These are phyloP conservation scores for Aspergillus arachidicola DNA, from an alignment of 2,329 filamentous ascomycete genomes.

Conservation along the genomic window DNA sequence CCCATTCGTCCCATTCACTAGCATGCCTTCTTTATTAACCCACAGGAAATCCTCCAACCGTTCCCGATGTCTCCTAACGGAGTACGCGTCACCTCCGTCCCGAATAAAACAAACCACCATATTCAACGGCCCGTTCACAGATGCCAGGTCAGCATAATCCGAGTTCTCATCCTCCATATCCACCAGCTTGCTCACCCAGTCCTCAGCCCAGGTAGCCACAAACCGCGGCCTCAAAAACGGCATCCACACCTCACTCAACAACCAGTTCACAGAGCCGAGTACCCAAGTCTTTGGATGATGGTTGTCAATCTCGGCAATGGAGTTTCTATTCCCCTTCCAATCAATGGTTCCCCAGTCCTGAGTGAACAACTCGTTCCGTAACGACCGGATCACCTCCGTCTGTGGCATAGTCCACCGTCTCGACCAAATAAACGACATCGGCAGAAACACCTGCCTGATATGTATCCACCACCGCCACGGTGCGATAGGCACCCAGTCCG, in stretches of 20 bases:
- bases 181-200: conserved; percentile 5
- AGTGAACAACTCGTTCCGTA: conserved; percentile 9
- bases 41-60: conserved; percentile 9
- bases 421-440: conserved; percentile 10
- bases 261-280: not conserved
- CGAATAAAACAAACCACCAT: conserved; percentile 7
- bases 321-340: conserved; percentile 4
- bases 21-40: conserved; percentile 9
- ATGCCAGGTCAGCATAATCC: not conserved
- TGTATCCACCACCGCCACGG: conserved; percentile 15
- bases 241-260: conserved; percentile 9
- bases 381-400: conserved; percentile 3
- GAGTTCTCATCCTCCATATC: not conserved
- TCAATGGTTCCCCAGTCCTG: not conserved
- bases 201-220: not conserved
- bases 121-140: conserved; percentile 6
- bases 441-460: conserved; percentile 7
- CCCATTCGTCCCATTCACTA: conserved; percentile 10
- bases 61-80: conserved; percentile 5
- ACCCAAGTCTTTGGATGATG: not conserved
- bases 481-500: conserved; percentile 7
- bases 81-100: conserved; percentile 1
- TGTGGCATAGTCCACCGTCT: conserved; percentile 1
- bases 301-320: conserved; percentile 5
- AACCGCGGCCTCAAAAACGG: conserved; percentile 2